These are phyloP conservation scores for Linum trigynum DNA, from an alignment of 345 rosid species.

Conservation along the genomic window DNA sequence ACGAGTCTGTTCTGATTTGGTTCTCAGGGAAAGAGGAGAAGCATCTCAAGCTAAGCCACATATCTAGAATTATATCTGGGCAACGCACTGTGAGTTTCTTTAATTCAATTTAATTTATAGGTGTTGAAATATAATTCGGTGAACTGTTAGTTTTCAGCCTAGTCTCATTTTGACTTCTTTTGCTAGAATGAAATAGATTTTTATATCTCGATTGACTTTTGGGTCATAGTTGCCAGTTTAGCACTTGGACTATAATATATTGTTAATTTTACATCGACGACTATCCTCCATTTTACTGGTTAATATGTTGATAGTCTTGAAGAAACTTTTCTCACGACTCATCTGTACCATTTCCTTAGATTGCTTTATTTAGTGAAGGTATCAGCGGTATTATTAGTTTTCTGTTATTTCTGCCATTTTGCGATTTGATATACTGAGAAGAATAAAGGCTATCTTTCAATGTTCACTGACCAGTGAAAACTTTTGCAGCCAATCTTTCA, in stretches of 20 bases:
- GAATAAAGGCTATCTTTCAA: conserved; percentile 1
- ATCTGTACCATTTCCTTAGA: conserved; percentile 2
- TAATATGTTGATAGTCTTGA: background rate
- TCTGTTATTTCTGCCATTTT: background rate
- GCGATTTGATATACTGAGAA: background rate
- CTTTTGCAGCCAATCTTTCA: conserved; percentile 84
- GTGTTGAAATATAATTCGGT: background rate
- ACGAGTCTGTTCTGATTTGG: conserved; percentile 94
- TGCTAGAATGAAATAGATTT: background rate
- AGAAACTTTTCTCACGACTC: conserved; percentile 1
- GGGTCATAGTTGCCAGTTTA: background rate
- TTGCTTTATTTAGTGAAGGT: background rate
- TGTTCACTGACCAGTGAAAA: conserved; percentile 21
- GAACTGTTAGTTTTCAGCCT: background rate
- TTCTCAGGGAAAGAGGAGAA: conserved; percentile 90
- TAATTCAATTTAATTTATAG: background rate
- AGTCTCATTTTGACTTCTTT: background rate
- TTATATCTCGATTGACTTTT: background rate
- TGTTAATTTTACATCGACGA: background rate
- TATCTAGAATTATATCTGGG: conserved; percentile 84
- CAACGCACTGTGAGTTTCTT: conserved; percentile 88
- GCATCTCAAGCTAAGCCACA: conserved; percentile 77
- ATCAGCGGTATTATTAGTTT: conserved; percentile 1
- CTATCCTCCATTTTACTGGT: background rate
- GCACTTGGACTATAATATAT: background rate